Percentiles rank a stretch among this genome's conserved stretches.
Conservation (phyloP, 768 basidiomycete genomes). For the Botryobasidium botryosum region DNA sequence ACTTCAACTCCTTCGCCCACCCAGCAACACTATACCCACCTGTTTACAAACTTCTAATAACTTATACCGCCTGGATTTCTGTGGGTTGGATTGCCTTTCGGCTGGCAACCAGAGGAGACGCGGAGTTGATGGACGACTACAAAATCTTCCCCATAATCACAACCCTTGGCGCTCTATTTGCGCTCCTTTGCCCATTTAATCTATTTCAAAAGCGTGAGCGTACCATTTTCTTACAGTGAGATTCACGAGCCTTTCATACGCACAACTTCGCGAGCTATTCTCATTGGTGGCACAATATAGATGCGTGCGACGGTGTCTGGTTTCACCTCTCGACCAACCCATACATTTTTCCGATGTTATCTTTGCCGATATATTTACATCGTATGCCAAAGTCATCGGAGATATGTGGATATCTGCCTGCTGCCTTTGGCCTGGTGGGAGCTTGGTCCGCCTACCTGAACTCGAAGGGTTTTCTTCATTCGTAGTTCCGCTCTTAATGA, state of each 20-base stretch:
- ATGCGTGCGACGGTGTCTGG: slow-evolving; percentile 54
- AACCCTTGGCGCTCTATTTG: slow-evolving; percentile 35
- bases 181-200: slow-evolving; percentile 51
- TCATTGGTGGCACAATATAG: slow-evolving; percentile 24
- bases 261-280: background rate
- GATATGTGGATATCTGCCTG: slow-evolving; percentile 79
- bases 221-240: slow-evolving; percentile 63
- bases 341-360: slow-evolving; percentile 85
- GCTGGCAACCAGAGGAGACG: slow-evolving; percentile 37
- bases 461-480: slow-evolving; percentile 50
- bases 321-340: slow-evolving; percentile 39
- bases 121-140: slow-evolving; percentile 48
- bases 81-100: slow-evolving; percentile 55
- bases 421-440: slow-evolving; percentile 77
- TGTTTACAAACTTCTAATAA: slow-evolving; percentile 47
- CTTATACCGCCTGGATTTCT: slow-evolving; percentile 44
- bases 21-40: slow-evolving; percentile 34
- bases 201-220: slow-evolving; percentile 53
- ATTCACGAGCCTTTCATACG: background rate
- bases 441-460: slow-evolving; percentile 44
- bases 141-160: slow-evolving; percentile 62
- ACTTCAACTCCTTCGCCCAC: slow-evolving; percentile 18
- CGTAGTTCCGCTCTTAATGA: slow-evolving; percentile 73
- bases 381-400: slow-evolving; percentile 90
- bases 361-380: slow-evolving; percentile 89